phyloP scores from a whole-genome alignment of 805 yeast genomes.

The Saccharomycopsis microspora region DNA sequence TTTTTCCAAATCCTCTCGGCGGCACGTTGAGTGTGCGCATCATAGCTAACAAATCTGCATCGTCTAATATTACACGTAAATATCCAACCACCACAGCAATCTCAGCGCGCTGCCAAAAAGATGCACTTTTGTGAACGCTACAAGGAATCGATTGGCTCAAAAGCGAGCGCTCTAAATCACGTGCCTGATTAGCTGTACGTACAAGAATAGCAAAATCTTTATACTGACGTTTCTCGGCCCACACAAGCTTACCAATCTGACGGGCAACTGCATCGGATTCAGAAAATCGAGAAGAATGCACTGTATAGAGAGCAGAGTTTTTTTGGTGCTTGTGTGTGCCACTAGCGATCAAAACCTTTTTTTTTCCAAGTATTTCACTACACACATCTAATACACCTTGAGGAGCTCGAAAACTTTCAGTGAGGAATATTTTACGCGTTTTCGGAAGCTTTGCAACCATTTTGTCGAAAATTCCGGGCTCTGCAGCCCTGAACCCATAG shows the following conservation, averaged over 20 bases:
- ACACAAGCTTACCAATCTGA: no score
- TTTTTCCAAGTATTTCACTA: constrained; percentile 28
- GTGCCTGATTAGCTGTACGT: constrained; percentile 50
- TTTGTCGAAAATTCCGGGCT: constrained; percentile 47
- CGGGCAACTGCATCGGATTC: no score
- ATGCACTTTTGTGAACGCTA: constrained; percentile 55
- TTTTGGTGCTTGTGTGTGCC: no score
- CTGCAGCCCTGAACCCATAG: constrained; percentile 80
- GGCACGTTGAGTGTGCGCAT: constrained; percentile 49
- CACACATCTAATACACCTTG: constrained; percentile 52
- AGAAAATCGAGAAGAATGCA: no score
- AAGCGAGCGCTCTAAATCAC: constrained; percentile 54
- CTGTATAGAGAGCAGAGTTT: no score
- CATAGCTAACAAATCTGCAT: constrained; percentile 48
- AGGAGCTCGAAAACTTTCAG: constrained; percentile 75
- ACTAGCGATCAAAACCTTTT: no score
- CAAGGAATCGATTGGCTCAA: constrained; percentile 49
- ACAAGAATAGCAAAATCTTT: constrained; percentile 61
- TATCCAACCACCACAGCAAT: constrained; percentile 52
- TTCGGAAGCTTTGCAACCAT: constrained; percentile 27
- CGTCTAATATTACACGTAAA: constrained; percentile 48
- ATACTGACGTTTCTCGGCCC: no score
- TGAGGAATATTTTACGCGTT: constrained; percentile 25
- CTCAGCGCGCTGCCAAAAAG: constrained; percentile 74
- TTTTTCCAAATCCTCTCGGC: constrained; percentile 23